Conservation (phyloP, 495 filamentous ascomycete genomes). For the Talaromyces proteolyticus region DNA sequence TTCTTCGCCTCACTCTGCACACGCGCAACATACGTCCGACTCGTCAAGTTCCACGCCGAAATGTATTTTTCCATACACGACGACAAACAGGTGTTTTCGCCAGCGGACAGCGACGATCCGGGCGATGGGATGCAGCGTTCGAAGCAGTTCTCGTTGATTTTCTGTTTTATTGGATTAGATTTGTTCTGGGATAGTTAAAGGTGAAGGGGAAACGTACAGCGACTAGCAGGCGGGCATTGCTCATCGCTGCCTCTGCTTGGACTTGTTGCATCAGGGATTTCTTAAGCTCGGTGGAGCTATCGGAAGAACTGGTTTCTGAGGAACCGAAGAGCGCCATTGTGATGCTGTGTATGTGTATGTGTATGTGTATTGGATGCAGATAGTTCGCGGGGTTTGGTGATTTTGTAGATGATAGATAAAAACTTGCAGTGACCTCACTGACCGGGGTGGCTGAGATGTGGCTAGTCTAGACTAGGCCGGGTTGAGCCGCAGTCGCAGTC, state of each 20-base stretch:
- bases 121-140: conserved; percentile 86
- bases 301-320: conserved; percentile 18
- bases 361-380: not conserved
- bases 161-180: conserved; percentile 44
- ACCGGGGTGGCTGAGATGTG: conserved; percentile 8
- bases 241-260: conserved; percentile 64
- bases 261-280: conserved; percentile 66
- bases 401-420: not conserved
- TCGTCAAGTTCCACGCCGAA: conserved; percentile 82
- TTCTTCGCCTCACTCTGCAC: conserved; percentile 58
- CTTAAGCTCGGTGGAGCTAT: conserved; percentile 57
- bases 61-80: conserved; percentile 98
- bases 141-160: conserved; percentile 97
- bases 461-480: too few relatives aligned
- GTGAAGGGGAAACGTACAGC: conserved; percentile 44
- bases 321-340: conserved; percentile 26
- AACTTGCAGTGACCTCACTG: conserved; percentile 1
- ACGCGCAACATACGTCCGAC: conserved; percentile 64
- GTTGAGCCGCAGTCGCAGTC: too few relatives aligned
- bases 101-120: conserved; percentile 63
- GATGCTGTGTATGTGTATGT: not conserved
- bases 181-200: not conserved
- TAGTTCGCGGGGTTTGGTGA: too few relatives aligned
- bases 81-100: conserved; percentile 72
- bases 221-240: conserved; percentile 70